phyloP scores from a whole-genome alignment of 2,329 filamentous ascomycete genomes.

The Hirsutella thompsonii region DNA sequence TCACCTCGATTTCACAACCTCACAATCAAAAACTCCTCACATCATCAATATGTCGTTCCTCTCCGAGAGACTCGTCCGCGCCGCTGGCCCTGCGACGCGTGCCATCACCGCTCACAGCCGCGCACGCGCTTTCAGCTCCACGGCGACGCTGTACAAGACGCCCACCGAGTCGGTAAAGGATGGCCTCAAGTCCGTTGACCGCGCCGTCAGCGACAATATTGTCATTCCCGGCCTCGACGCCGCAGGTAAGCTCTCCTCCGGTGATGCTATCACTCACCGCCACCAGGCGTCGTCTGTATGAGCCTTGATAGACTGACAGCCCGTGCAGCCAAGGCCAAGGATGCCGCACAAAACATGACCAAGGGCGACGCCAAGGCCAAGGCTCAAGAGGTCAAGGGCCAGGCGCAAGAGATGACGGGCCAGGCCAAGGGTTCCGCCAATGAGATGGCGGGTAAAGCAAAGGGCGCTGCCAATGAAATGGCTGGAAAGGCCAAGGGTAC shows the following conservation, averaged over 20 bases:
- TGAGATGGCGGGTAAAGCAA: conserved; percentile 17
- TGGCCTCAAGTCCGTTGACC: conserved; percentile 44
- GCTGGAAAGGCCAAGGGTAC: conserved; percentile 30
- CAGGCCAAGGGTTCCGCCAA: conserved; percentile 29
- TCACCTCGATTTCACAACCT: neutral
- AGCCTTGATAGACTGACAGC: neutral
- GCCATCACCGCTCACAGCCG: conserved; percentile 23
- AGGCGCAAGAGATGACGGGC: conserved; percentile 23
- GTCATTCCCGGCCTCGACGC: conserved; percentile 49
- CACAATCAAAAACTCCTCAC: conserved; percentile 1
- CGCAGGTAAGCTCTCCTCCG: conserved; percentile 30
- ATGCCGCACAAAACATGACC: neutral
- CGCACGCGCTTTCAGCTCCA: conserved; percentile 37
- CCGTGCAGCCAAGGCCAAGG: neutral
- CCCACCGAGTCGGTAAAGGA: conserved; percentile 45
- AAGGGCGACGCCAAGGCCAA: conserved; percentile 15
- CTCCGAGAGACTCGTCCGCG: conserved; percentile 31
- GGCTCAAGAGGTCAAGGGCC: conserved; percentile 18
- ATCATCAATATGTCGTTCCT: conserved; percentile 37
- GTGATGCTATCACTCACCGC: neutral
- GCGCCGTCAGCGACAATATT: conserved; percentile 45
- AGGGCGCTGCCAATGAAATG: conserved; percentile 22
- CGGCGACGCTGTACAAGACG: conserved; percentile 30
- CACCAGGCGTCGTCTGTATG: too few species aligned
- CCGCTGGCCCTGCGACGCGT: conserved; percentile 24